Evolutionary conservation across 495 filamentous ascomycete genomes (phyloP).

Genomic region (Xylaria bambusicola): DNA sequence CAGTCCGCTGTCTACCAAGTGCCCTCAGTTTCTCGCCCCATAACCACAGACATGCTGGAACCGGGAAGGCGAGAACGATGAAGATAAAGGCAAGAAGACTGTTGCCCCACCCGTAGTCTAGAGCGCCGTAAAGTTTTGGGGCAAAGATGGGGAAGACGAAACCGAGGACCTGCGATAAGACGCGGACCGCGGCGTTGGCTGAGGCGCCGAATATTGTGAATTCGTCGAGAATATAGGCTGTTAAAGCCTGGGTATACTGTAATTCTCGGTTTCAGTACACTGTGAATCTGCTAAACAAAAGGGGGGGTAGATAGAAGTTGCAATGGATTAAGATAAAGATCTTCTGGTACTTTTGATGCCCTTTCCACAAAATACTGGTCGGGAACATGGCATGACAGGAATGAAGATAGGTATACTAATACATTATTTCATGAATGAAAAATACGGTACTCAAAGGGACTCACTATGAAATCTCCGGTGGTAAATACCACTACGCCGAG

Average conservation of each 20-base stretch:
- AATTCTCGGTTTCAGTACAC: too few species aligned
- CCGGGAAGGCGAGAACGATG: slow-evolving; percentile 39
- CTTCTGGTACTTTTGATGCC: too few species aligned
- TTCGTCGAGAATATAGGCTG: slow-evolving; percentile 56
- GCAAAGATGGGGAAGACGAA: slow-evolving; percentile 56
- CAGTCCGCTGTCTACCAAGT: slow-evolving; percentile 11
- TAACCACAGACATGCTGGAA: slow-evolving; percentile 45
- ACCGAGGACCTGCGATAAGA: slow-evolving; percentile 28
- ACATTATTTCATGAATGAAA: too few species aligned
- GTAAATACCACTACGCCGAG: slow-evolving; percentile 57
- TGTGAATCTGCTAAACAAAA: too few species aligned
- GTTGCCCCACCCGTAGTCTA: slow-evolving; percentile 55
- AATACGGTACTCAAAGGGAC: not conserved
- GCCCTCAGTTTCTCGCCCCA: slow-evolving; percentile 34
- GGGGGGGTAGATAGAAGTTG: too few species aligned
- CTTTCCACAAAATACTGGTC: too few species aligned
- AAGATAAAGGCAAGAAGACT: slow-evolving; percentile 53
- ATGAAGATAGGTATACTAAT: not conserved
- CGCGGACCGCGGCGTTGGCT: slow-evolving; percentile 22
- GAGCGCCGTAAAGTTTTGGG: slow-evolving; percentile 48
- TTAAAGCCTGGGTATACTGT: slow-evolving; percentile 60
- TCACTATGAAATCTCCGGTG: slow-evolving; percentile 51
- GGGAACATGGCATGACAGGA: not conserved
- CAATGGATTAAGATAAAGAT: too few species aligned
- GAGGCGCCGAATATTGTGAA: slow-evolving; percentile 28